phyloP scores from a whole-genome alignment of 2,329 filamentous ascomycete species.

The Anthostomella pinea region DNA sequence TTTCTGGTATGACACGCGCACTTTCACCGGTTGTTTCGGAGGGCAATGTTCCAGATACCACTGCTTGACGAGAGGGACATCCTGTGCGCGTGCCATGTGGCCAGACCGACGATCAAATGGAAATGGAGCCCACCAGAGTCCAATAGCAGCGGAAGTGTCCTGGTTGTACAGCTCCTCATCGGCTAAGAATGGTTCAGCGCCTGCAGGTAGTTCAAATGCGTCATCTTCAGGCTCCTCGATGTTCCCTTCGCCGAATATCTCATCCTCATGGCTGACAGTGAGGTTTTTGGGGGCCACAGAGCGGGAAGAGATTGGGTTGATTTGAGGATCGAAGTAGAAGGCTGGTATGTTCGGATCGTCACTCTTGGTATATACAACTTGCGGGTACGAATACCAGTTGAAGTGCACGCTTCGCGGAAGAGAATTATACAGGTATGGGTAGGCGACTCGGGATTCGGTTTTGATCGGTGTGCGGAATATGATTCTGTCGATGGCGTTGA shows the following conservation, averaged over 20 bases:
- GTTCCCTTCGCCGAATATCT: slow-evolving; percentile 80
- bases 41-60: slow-evolving; percentile 98
- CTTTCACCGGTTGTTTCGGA: slow-evolving; percentile 84
- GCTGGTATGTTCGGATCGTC: slow-evolving; percentile 88
- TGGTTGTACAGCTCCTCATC: slow-evolving; percentile 87
- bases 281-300: slow-evolving; percentile 93
- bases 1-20: slow-evolving; percentile 97
- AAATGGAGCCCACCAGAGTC: slow-evolving; percentile 96
- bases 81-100: slow-evolving; percentile 93
- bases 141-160: slow-evolving; percentile 87
- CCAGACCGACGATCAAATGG: slow-evolving; percentile 94
- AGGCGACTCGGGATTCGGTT: slow-evolving; percentile 93
- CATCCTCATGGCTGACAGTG: slow-evolving; percentile 87
- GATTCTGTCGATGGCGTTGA: slow-evolving; percentile 98
- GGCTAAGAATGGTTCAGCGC: slow-evolving; percentile 81
- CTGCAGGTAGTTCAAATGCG: slow-evolving; percentile 76
- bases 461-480: slow-evolving; percentile 95
- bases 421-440: slow-evolving; percentile 94
- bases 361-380: slow-evolving; percentile 83
- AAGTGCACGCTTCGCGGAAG: slow-evolving; percentile 90
- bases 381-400: slow-evolving; percentile 90
- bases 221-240: slow-evolving; percentile 74
- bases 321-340: slow-evolving; percentile 96
- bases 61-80: slow-evolving; percentile 95
- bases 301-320: slow-evolving; percentile 95